Evolutionary conservation across 129 eudicot species (phyloP), one percentile per base, ranked within the genome.

Genomic region (Daucus carota): DNA sequence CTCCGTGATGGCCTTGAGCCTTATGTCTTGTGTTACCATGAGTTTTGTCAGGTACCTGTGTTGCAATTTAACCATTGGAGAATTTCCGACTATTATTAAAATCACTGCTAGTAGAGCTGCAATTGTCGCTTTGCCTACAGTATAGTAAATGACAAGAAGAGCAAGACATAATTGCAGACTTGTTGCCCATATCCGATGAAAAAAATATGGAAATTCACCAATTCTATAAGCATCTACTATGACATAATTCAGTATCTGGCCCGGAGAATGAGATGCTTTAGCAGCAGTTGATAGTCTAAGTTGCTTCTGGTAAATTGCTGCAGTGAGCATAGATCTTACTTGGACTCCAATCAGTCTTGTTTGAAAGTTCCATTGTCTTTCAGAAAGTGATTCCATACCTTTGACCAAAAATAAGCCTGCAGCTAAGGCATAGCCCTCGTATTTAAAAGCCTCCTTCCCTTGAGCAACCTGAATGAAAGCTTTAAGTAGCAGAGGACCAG

Each of bases 151-250:
- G 26, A 86, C 83, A 36, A 74, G 18, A 42, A 89, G 69, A 48
- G 88, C 87, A 0, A 89, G 83, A 62, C 82, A 76, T 68, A 87
- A 72, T 43, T 87, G 95, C 40, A 89, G 78, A 60, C 80, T 71
- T 16, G 82, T 87, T 28, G 88, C 63, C 95, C 95, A 89, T 31
- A 87, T 79, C 43, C 83, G 89, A 67, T 89, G 95, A 79, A 86
- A 76, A 87, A 82, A 84, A 72, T 74, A 87, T 15, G 88, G 89
- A 47, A 86, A 87, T 81, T 89, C 95, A 11, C 91, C 91, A 2
- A 87, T 76, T 84, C 76, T 81, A 69, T 77, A 83, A n/a, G 91
- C 85, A 81, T 89, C 95, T 6, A 89, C 86, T 0, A 88, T 86
- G 0, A 78, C 84, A 22, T 86, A 90, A 45, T 88, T 88, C 84